A percentile compares a stretch with the other conserved stretches of the same genome.
Conservation (phyloP, 495 filamentous ascomycete species). For the Penicillium psychrofluorescens region DNA sequence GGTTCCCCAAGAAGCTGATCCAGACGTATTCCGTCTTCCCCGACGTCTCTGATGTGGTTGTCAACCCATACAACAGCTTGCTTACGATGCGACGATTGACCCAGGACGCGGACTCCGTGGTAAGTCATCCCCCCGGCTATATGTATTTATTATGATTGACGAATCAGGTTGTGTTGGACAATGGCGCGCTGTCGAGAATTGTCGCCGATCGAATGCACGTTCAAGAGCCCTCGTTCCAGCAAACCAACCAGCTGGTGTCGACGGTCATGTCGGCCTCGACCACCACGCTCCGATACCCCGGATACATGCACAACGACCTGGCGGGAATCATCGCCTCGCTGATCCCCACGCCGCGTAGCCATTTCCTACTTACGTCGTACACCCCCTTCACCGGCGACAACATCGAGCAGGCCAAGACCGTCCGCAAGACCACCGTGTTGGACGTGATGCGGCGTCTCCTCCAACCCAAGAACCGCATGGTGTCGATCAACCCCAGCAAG, state of each 20-base stretch:
- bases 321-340: constrained; percentile 93
- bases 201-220: constrained; percentile 91
- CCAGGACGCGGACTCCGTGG: constrained; percentile 93
- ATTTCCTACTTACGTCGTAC: constrained; percentile 97
- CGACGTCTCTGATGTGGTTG: constrained; percentile 87
- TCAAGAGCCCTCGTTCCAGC: constrained; percentile 88
- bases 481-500: constrained; percentile 89
- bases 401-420: constrained; percentile 91
- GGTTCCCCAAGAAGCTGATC: constrained; percentile 97
- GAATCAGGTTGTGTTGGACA: constrained; percentile 79
- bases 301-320: constrained; percentile 99
- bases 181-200: constrained; percentile 87
- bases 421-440: constrained; percentile 93
- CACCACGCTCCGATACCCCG: constrained; percentile 90
- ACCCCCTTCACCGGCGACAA: constrained; percentile 95
- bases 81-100: constrained; percentile 85
- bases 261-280: constrained; percentile 99
- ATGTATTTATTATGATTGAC: not conserved
- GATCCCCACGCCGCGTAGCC: constrained; percentile 91
- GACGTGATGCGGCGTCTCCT: constrained; percentile 95
- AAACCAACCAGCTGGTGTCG: constrained; percentile 95
- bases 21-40: constrained; percentile 99
- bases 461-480: constrained; percentile 99
- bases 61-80: constrained; percentile 96
- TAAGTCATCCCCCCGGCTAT: constrained; percentile 18